A percentile compares a stretch with the other conserved stretches of the same genome.
Evolutionary conservation across 208 protist species (phyloP).

Genomic region (Angomonas desouzai): DNA sequence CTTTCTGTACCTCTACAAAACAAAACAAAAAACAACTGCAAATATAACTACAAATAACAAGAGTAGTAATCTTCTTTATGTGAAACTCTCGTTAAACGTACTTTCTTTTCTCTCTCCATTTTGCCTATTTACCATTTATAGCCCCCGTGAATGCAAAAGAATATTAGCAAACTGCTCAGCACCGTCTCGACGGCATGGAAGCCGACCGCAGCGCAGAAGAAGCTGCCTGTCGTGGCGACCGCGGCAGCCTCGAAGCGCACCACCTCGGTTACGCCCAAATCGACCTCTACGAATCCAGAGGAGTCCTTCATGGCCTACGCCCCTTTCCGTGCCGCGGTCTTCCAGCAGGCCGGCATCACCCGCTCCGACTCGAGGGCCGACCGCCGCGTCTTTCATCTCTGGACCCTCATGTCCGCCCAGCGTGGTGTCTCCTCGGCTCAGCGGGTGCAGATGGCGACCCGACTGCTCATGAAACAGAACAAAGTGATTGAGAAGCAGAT

Average conservation of each 20-base stretch:
- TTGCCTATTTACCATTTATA: no score
- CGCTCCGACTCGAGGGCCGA: conserved; percentile 8
- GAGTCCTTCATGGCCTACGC: conserved; percentile 16
- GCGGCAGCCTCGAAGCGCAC: neutral
- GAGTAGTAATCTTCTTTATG: neutral
- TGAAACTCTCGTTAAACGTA: neutral
- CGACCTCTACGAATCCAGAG: neutral
- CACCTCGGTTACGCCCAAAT: neutral
- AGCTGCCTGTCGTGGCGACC: neutral
- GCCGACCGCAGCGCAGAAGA: no score
- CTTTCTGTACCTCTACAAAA: neutral
- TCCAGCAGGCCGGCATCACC: conserved; percentile 18
- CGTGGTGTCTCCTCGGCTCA: conserved; percentile 13
- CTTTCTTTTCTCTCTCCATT: conserved; percentile 1
- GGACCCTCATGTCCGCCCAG: conserved; percentile 24
- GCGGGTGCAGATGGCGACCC: conserved; percentile 27
- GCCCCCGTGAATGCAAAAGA: no score
- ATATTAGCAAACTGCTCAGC: no score
- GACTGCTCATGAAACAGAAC: conserved; percentile 23
- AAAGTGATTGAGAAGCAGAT: neutral
- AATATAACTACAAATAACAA: neutral
- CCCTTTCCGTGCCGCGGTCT: conserved; percentile 20
- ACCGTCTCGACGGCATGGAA: no score
- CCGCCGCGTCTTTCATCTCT: conserved; percentile 22
- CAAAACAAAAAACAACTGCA: conserved; percentile 1